Evolutionary conservation across 176 grass and related monocot species (phyloP).

Genomic region (Hsuehochloa calcarea): DNA sequence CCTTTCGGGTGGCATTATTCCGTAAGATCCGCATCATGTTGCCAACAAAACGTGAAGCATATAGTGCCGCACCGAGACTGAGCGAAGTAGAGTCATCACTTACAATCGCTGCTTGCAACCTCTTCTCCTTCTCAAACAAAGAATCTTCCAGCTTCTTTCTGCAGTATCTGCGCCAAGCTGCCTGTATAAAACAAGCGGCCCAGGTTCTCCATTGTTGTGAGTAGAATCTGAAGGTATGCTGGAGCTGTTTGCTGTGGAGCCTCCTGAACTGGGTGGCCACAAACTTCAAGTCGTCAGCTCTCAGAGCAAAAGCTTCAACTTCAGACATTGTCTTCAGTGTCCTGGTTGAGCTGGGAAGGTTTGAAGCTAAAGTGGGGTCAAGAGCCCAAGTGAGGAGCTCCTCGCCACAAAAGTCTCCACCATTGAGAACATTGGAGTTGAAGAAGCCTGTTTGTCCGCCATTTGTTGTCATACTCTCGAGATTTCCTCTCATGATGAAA

Average conservation of each 20-base stretch:
- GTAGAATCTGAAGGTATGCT: conserved; percentile 78
- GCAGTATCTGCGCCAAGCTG: conserved; percentile 80
- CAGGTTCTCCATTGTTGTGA: conserved; percentile 97
- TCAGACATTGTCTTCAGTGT: conserved; percentile 82
- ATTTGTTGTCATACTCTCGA: conserved; percentile 82
- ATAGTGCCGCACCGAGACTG: conserved; percentile 70
- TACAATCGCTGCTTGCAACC: conserved; percentile 68
- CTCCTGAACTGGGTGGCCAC: conserved; percentile 85
- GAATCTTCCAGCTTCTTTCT: conserved; percentile 85
- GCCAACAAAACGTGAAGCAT: conserved; percentile 79
- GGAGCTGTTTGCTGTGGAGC: conserved; percentile 85
- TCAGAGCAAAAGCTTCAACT: conserved; percentile 87
- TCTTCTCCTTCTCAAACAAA: conserved; percentile 76
- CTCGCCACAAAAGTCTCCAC: conserved; percentile 92
- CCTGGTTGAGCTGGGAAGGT: conserved; percentile 82
- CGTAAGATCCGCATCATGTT: conserved; percentile 74
- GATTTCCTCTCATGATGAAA: conserved; percentile 87
- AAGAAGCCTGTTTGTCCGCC: conserved; percentile 89
- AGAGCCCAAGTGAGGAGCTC: conserved; percentile 98
- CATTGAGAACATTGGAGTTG: conserved; percentile 71
- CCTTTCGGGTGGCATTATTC: conserved; percentile 61
- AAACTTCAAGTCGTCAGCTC: conserved; percentile 85
- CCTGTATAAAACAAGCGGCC: conserved; percentile 93
- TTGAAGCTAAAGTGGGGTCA: conserved; percentile 56
- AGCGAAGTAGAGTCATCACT: conserved; percentile 45